Base-by-base conservation (phyloP, 1,284 basidiomycete species). In the Amylostereum chailletii region DNA sequence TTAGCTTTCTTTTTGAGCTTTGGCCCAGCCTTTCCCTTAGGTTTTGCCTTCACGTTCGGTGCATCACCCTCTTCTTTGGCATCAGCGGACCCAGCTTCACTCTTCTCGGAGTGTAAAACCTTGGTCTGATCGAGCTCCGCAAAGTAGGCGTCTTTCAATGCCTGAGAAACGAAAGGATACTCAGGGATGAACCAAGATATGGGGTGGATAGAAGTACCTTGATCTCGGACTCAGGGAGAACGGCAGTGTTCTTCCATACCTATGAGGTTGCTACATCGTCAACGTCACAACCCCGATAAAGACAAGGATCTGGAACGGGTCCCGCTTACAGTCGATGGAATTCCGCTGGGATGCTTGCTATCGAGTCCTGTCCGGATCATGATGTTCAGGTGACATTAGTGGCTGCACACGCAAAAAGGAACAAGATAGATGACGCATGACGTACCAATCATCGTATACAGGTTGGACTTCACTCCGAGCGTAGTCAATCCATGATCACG, bases 271-370 rank as follows among this genome's bases (percentile, higher is more conserved):
- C 19, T 19, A 19, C 19, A 29, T 29, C n/a, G 39, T 31, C 29
- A 45, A 41, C 8, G 19, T 42, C 10, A 42, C 10, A 10, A 27
- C 7, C 9, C 9, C 10, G 7, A 42, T 31, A 11, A 43, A 7
- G 27, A n/a, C 42, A 32, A 5, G n/a, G 11, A 9, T 11, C 42
- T 34, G 36, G 47, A 51, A 47, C 47, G 47, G 44, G 44, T 33
- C 49, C 48, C 29, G 56, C 64, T 50, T 53, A 84, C 84, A 53
- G 84, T 86, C 33, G 84, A 82, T 40, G 71, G 75, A 46, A 87
- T 73, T 2, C 84, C 81, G 61, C 82, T 85, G 1, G 79, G 61
- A 58, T 87, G 85, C 58, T 87, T 87, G 63, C 83, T 86, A 55
- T 86, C 82, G 48, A 87, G 65, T 3, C 81, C 83, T 83, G 50